phyloP scores from a whole-genome alignment of 352 stramenopile genomes.

The Pythium aquatile region DNA sequence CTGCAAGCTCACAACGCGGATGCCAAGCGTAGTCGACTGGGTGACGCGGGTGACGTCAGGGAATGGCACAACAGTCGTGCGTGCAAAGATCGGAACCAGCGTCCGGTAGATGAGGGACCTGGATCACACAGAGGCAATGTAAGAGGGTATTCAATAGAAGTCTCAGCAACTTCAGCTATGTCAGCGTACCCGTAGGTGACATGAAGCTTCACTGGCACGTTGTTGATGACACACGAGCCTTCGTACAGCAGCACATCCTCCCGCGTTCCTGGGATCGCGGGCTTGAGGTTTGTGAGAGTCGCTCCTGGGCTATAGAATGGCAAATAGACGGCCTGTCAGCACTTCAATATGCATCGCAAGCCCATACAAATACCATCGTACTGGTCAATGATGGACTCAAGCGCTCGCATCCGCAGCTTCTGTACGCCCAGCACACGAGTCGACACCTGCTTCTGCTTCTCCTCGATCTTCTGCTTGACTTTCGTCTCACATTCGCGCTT shows the following conservation, averaged over 20 bases:
- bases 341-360: too few relatives aligned
- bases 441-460: slow-evolving; percentile 75
- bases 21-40: slow-evolving; percentile 62
- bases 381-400: slow-evolving; percentile 61
- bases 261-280: slow-evolving; percentile 30
- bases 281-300: slow-evolving; percentile 45
- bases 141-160: not conserved
- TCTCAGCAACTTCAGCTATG: not conserved
- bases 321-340: too few relatives aligned
- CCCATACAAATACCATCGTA: slow-evolving; percentile 33
- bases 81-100: slow-evolving; percentile 74
- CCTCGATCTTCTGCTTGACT: slow-evolving; percentile 69
- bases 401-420: slow-evolving; percentile 49
- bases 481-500: slow-evolving; percentile 55
- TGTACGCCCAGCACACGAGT: slow-evolving; percentile 58
- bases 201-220: slow-evolving; percentile 63
- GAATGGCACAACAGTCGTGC: slow-evolving; percentile 63
- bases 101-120: slow-evolving; percentile 52
- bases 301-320: slow-evolving; percentile 37
- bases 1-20: slow-evolving; percentile 58
- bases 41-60: slow-evolving; percentile 48
- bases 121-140: not conserved
- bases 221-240: slow-evolving; percentile 71
- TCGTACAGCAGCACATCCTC: slow-evolving; percentile 82
- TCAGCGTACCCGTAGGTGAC: slow-evolving; percentile 68